Evolutionary conservation across 2,329 filamentous ascomycete genomes (phyloP).

Genomic region (Metarhizium guizhouense): DNA sequence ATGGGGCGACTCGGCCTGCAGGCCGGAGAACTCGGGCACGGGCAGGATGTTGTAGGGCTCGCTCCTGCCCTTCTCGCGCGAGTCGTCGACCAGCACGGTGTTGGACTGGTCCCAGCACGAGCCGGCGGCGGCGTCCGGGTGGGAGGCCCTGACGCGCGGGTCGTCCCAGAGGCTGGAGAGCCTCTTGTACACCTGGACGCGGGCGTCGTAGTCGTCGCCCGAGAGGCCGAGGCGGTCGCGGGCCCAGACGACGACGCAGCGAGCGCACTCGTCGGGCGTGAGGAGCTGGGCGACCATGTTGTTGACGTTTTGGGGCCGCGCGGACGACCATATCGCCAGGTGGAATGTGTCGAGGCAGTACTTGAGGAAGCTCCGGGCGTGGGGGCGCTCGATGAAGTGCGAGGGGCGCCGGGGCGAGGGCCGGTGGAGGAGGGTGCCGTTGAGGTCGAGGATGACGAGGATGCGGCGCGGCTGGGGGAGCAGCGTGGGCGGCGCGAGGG

Average conservation of each 20-base stretch:
- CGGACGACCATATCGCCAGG: slow-evolving; percentile 89
- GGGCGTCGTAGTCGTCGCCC: slow-evolving; percentile 51
- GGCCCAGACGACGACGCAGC: slow-evolving; percentile 65
- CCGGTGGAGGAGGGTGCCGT: slow-evolving; percentile 79
- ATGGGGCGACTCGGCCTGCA: slow-evolving; percentile 27
- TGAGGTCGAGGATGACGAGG: slow-evolving; percentile 83
- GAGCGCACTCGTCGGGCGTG: slow-evolving; percentile 36
- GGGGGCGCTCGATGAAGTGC: slow-evolving; percentile 56
- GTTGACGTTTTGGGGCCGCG: slow-evolving; percentile 61
- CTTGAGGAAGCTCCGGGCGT: slow-evolving; percentile 58
- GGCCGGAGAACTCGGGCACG: slow-evolving; percentile 65
- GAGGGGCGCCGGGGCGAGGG: slow-evolving; percentile 39
- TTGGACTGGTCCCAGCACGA: slow-evolving; percentile 69
- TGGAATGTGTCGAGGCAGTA: slow-evolving; percentile 67
- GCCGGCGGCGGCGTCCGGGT: slow-evolving; percentile 31
- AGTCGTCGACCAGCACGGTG: slow-evolving; percentile 86
- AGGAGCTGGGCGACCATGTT: slow-evolving; percentile 61
- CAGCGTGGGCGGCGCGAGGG: slow-evolving; percentile 32
- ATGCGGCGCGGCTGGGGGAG: slow-evolving; percentile 48
- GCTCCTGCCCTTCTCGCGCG: slow-evolving; percentile 64
- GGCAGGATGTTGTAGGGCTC: slow-evolving; percentile 79
- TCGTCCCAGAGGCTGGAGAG: slow-evolving; percentile 63
- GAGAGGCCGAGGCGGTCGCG: slow-evolving; percentile 68
- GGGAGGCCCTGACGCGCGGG: slow-evolving; percentile 29
- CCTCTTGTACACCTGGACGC: slow-evolving; percentile 86